A percentile compares a stretch with the other conserved stretches of the same genome.
Conservation (phyloP, 345 rosid genomes). For the Linum usitatissimum region DNA sequence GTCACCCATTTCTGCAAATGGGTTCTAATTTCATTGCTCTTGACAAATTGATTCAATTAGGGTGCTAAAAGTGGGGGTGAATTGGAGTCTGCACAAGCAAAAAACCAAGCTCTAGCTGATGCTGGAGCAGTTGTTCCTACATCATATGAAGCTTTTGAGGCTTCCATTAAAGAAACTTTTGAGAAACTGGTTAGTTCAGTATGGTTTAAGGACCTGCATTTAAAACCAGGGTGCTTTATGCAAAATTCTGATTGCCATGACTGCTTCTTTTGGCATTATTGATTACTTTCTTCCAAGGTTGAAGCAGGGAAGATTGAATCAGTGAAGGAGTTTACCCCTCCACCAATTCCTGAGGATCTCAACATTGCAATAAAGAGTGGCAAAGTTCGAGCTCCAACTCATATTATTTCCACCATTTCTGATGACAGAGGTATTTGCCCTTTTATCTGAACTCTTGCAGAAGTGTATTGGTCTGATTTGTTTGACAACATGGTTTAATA, state of each 20-base stretch:
- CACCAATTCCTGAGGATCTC: slow-evolving; percentile 96
- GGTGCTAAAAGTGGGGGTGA: slow-evolving; percentile 98
- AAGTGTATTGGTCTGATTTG: neutral
- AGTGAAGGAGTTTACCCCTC: slow-evolving; percentile 72
- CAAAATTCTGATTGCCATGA: slow-evolving; percentile 1
- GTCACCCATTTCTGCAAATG: neutral
- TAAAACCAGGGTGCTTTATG: neutral
- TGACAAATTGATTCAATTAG: slow-evolving; percentile 27
- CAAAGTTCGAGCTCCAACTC: slow-evolving; percentile 96
- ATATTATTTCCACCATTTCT: slow-evolving; percentile 88
- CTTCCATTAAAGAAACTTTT: slow-evolving; percentile 73
- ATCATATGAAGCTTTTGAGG: slow-evolving; percentile 76
- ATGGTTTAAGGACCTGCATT: neutral
- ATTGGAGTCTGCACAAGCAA: slow-evolving; percentile 97
- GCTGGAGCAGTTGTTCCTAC: slow-evolving; percentile 94
- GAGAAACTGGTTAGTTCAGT: slow-evolving; percentile 57
- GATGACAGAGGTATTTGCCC: slow-evolving; percentile 70
- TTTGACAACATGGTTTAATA: slow-evolving; percentile 6
- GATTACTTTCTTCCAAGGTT: slow-evolving; percentile 29
- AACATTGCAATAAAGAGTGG: slow-evolving; percentile 85
- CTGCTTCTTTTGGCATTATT: slow-evolving; percentile 5
- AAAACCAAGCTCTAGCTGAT: slow-evolving; percentile 82
- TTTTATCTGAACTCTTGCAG: neutral
- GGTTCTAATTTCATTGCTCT: slow-evolving; percentile 11
- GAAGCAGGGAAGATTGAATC: slow-evolving; percentile 67